Evolutionary conservation across 495 filamentous ascomycete species (phyloP).

Genomic region (Aspergillus baeticus): DNA sequence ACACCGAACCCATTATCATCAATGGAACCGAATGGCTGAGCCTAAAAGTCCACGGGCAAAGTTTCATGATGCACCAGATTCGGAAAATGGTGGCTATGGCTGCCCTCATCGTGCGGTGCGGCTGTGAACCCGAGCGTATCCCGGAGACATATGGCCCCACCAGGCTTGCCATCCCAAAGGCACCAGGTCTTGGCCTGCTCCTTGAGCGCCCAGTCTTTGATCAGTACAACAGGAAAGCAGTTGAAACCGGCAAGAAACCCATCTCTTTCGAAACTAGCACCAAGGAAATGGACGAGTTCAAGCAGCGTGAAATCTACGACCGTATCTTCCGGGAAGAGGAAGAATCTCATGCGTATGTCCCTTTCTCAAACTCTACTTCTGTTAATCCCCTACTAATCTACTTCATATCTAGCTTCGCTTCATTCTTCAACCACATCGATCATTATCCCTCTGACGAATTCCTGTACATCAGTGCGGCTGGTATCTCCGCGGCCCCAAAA

Average conservation of each 20-base stretch:
- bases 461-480: conserved; percentile 70
- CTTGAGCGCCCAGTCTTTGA: conserved; percentile 90
- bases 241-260: conserved; percentile 55
- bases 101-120: conserved; percentile 77
- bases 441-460: conserved; percentile 71
- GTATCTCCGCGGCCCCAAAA: conserved; percentile 52
- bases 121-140: conserved; percentile 64
- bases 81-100: conserved; percentile 98
- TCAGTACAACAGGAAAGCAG: conserved; percentile 67
- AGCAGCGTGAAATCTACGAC: conserved; percentile 89
- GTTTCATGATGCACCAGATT: conserved; percentile 99
- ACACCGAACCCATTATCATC: conserved; percentile 72
- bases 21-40: conserved; percentile 93
- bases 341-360: conserved; percentile 66
- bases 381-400: conserved; percentile 6
- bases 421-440: conserved; percentile 83
- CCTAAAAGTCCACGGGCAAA: conserved; percentile 93
- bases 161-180: conserved; percentile 88
- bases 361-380: neutral
- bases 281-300: conserved; percentile 80
- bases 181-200: conserved; percentile 81
- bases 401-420: conserved; percentile 57
- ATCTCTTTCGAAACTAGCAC: conserved; percentile 79
- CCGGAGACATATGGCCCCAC: conserved; percentile 62
- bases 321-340: conserved; percentile 89